Evolutionary conservation across 257 asterid genomes (phyloP).

Genomic region (Gynochthodes officinalis): DNA sequence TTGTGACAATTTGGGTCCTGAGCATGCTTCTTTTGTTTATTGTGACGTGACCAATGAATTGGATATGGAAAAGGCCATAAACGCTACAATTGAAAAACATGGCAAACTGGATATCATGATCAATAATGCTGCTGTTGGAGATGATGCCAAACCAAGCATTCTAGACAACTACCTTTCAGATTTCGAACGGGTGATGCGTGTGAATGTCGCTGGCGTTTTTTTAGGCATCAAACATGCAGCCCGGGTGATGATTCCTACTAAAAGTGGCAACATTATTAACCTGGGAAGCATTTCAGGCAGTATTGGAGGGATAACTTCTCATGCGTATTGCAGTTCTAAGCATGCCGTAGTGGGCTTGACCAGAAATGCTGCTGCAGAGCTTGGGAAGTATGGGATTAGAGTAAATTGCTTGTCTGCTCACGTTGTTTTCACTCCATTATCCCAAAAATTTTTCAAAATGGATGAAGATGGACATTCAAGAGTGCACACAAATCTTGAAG

Average conservation of each 20-base stretch:
- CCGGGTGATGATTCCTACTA: constrained; percentile 32
- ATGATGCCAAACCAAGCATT: constrained; percentile 15
- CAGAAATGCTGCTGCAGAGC: constrained; percentile 24
- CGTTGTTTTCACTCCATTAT: constrained; percentile 20
- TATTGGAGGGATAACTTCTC: constrained; percentile 23
- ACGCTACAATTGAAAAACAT: constrained; percentile 5
- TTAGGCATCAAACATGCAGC: constrained; percentile 47
- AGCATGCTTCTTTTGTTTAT: constrained; percentile 1
- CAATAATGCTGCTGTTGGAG: constrained; percentile 31
- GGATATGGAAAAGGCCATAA: neutral
- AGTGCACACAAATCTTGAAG: constrained; percentile 14
- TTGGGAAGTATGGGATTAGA: constrained; percentile 34
- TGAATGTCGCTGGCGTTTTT: constrained; percentile 32
- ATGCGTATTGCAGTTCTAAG: constrained; percentile 35
- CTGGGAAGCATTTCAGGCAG: constrained; percentile 23
- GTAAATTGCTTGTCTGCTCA: constrained; percentile 40
- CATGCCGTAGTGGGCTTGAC: constrained; percentile 31
- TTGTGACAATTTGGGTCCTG: constrained; percentile 12
- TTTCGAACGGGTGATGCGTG: constrained; percentile 15
- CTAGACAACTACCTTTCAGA: constrained; percentile 7
- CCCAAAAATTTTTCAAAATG: neutral
- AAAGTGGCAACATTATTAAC: constrained; percentile 30
- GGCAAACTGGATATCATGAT: constrained; percentile 40
- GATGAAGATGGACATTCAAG: constrained; percentile 3
- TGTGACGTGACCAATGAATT: constrained; percentile 5